These are phyloP conservation scores for Citeromyces hawaiiensis DNA, from an alignment of 1,139 yeast genomes.

Conservation along the genomic window DNA sequence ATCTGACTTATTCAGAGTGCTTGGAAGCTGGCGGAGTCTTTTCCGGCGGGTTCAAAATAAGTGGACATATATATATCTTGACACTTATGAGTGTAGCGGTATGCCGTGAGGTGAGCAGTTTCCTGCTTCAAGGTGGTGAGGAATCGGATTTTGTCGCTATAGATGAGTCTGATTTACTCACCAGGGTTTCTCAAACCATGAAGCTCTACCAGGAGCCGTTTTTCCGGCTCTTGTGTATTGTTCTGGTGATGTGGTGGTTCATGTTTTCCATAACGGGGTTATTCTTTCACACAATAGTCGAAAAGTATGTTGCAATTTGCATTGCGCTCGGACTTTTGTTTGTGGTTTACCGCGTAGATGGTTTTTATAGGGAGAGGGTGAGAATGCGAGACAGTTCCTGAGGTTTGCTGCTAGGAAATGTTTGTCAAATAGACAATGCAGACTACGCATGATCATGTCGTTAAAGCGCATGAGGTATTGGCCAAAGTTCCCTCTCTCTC, in stretches of 20 bases:
- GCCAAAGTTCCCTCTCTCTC: too few species aligned
- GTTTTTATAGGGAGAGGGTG: background rate
- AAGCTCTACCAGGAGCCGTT: background rate
- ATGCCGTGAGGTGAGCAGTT: slow-evolving; percentile 20
- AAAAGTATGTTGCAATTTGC: slow-evolving; percentile 36
- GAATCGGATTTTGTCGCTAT: background rate
- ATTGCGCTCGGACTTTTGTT: slow-evolving; percentile 31
- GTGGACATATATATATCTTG: slow-evolving; percentile 50
- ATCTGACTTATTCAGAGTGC: slow-evolving; percentile 5
- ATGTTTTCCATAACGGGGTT: slow-evolving; percentile 37
- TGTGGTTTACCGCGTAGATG: slow-evolving; percentile 14
- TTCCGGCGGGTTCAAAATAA: slow-evolving; percentile 46
- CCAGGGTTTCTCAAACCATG: background rate
- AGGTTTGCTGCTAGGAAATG: too few species aligned
- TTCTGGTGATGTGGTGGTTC: background rate
- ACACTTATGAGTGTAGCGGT: slow-evolving; percentile 32
- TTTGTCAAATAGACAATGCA: too few species aligned
- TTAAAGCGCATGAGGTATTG: too few species aligned
- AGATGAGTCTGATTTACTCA: background rate
- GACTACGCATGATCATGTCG: too few species aligned
- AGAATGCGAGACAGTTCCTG: background rate
- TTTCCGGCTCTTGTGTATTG: background rate
- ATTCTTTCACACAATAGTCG: slow-evolving; percentile 48
- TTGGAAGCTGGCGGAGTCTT: slow-evolving; percentile 22
- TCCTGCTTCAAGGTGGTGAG: slow-evolving; percentile 2